Percentiles rank a stretch among this genome's conserved stretches.
Evolutionary conservation across 2,329 filamentous ascomycete genomes (phyloP).

Genomic region (Sporothrix brasiliensis): DNA sequence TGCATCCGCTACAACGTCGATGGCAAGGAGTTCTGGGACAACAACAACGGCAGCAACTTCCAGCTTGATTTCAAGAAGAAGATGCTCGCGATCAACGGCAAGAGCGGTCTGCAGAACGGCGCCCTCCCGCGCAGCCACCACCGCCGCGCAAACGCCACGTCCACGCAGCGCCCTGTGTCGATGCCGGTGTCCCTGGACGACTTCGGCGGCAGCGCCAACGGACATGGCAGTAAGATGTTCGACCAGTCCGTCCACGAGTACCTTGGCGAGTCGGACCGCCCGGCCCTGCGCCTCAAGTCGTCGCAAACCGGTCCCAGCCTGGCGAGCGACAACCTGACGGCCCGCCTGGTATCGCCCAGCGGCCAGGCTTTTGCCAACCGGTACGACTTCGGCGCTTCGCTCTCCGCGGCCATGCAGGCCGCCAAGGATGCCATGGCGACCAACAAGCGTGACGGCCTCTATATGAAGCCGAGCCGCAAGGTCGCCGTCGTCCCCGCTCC

Average conservation of each 20-base stretch:
- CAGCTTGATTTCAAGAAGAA: conserved; percentile 92
- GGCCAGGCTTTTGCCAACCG: conserved; percentile 84
- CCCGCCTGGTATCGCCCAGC: conserved; percentile 57
- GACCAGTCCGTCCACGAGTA: conserved; percentile 64
- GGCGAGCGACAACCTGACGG: conserved; percentile 63
- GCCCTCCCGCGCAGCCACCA: conserved; percentile 68
- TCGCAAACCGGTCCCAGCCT: conserved; percentile 65
- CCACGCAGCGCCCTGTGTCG: conserved; percentile 56
- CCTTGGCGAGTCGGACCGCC: conserved; percentile 60
- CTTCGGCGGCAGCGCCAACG: conserved; percentile 64
- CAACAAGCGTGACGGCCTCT: conserved; percentile 58
- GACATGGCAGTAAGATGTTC: conserved; percentile 48
- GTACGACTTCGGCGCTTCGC: conserved; percentile 94
- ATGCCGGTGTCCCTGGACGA: conserved; percentile 68
- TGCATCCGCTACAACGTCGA: conserved; percentile 86
- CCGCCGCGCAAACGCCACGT: conserved; percentile 51
- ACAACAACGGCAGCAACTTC: conserved; percentile 84
- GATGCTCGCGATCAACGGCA: conserved; percentile 63
- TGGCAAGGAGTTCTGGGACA: conserved; percentile 92
- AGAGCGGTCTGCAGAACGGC: conserved; percentile 49
- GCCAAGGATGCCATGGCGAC: conserved; percentile 63
- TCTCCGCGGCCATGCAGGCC: conserved; percentile 77
- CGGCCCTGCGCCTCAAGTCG: conserved; percentile 69
- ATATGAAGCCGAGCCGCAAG: conserved; percentile 58
- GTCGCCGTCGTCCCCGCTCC: conserved; percentile 35